Conservation (phyloP, 331 rosid genomes). For the Rhamnella rubrinervis region DNA sequence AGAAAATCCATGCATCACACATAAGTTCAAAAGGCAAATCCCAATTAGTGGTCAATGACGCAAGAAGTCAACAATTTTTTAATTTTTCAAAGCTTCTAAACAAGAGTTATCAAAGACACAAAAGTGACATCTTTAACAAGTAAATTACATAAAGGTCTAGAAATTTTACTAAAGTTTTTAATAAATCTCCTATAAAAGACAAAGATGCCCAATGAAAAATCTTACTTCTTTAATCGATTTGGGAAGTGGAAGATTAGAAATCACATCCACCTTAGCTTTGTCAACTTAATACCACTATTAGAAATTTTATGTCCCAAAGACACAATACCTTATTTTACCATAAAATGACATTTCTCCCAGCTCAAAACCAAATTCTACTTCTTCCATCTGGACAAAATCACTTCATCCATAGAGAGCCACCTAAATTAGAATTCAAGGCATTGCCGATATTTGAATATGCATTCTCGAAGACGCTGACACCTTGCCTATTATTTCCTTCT, state of each 20-base stretch:
- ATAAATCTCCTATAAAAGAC: background rate
- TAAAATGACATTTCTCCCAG: background rate
- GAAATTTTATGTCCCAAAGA: background rate
- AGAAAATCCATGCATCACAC: background rate
- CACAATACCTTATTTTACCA: background rate
- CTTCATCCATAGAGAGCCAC: constrained; percentile 1
- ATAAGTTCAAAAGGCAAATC: constrained; percentile 7
- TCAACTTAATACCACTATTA: background rate
- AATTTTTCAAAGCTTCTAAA: background rate
- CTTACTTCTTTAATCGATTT: background rate
- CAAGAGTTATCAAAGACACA: background rate
- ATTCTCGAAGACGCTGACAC: no score
- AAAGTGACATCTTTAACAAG: background rate
- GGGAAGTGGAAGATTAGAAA: background rate
- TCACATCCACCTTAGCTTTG: background rate
- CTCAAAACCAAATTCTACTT: background rate
- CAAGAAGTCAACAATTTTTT: constrained; percentile 5
- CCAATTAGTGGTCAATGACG: background rate
- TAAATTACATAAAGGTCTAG: background rate
- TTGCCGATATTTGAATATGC: no score
- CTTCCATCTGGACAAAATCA: no score
- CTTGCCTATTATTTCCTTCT: no score
- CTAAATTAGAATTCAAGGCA: no score
- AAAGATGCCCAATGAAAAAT: background rate
- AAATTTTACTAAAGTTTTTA: constrained; percentile 2